Evolutionary conservation across 2,329 filamentous ascomycete species (phyloP), one percentile per base, ranked within the genome.

Genomic region (Pseudogymnoascus sp.): DNA sequence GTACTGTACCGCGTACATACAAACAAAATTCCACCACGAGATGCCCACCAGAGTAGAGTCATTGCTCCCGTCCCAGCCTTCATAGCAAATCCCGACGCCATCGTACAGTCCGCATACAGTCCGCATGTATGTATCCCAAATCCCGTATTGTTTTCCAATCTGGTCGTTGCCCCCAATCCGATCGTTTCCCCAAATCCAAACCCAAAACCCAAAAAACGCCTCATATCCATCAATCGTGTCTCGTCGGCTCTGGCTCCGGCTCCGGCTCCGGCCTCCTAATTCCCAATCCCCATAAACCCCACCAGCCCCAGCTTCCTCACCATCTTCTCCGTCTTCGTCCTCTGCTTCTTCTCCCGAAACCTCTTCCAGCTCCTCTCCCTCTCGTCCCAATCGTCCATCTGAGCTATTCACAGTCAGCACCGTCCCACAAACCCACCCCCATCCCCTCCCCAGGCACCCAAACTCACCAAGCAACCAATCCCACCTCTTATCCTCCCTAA

Each of bases 391-490:
- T 78, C 76, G 26, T 66, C 68, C 76, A 79, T 78, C 68, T 78
- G 77, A 0, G 68, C 70, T 67, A 59, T 46, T 26, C 59, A 59
- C 33, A 19, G 10, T 60, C 6, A 59, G 59, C 59, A 60, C 2
- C n/a, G n/a, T n/a, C n/a, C n/a, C n/a, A 26, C 26, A 3, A 3
- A 26, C 26, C 6, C 26, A 26, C 26, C 6, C 26, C 14, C 11
- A 24, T 10, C 19, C 12, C 46, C 12, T 6, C 46, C 16, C 28
- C 10, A 65, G 40, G 33, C 37, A n/a, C 22, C 35, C 33, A 16
- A 67, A 78, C 81, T 74, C 72, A 84, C 84, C 77, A 14, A 87
- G 72, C 65, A 86, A 81, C 77, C 79, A 83, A 71, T 87, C 84
- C 84, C 84, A 87, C 59, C 82, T 78, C 64, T 78, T 76, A 67